Conservation (phyloP, 148 eudicot genomes). For the Heliamphora exappendiculata region DNA sequence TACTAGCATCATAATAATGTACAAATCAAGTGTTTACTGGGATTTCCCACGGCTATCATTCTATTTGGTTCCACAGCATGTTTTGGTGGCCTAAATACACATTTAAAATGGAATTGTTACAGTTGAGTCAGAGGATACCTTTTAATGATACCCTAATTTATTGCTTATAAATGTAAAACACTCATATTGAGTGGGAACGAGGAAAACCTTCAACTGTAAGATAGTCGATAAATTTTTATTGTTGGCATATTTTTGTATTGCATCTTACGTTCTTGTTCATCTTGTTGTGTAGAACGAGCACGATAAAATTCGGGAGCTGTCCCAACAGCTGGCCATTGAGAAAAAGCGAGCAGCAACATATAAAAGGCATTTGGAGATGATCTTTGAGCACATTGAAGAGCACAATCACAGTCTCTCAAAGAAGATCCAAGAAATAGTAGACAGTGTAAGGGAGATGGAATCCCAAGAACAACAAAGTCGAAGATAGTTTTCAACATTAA, state of each 20-base stretch:
- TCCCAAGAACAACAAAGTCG: conserved; percentile 39
- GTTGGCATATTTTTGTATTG: background rate
- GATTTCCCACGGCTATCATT: too few species aligned
- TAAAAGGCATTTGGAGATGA: conserved; percentile 79
- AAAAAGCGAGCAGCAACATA: conserved; percentile 71
- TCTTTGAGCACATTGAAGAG: conserved; percentile 86
- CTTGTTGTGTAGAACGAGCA: conserved; percentile 61
- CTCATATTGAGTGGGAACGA: background rate
- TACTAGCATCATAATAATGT: background rate
- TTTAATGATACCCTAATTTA: background rate
- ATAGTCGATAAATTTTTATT: background rate
- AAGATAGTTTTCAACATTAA: conserved; percentile 31
- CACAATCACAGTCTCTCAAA: conserved; percentile 69
- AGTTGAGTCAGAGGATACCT: too few species aligned
- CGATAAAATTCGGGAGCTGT: conserved; percentile 76
- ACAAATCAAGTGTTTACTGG: background rate
- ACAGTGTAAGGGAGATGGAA: conserved; percentile 70
- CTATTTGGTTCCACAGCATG: too few species aligned
- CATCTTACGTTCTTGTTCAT: background rate
- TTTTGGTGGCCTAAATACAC: too few species aligned
- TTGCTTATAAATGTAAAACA: background rate
- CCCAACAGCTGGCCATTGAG: conserved; percentile 84
- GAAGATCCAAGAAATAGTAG: conserved; percentile 64
- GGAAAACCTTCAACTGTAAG: background rate
- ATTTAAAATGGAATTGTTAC: too few species aligned